Conservation (phyloP, 805 yeast species). For the Suhomyces tanzawaensis region DNA sequence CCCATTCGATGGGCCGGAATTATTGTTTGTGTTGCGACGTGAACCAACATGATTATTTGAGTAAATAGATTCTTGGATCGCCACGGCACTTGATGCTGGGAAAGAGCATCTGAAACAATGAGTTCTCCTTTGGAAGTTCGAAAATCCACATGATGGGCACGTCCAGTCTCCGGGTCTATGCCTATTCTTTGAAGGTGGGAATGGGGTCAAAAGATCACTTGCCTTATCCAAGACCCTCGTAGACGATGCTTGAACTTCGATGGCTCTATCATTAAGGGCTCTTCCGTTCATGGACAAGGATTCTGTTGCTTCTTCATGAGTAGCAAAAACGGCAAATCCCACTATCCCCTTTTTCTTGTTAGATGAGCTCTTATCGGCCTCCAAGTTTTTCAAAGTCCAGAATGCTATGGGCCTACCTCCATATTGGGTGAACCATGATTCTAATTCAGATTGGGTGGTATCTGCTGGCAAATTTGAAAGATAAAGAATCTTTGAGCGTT, state of each 20-base stretch:
- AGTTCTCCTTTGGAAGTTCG: constrained; percentile 89
- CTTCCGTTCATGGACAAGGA: constrained; percentile 79
- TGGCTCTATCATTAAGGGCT: constrained; percentile 62
- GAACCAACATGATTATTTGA: constrained; percentile 15
- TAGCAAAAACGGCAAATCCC: constrained; percentile 82
- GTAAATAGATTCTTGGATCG: constrained; percentile 63
- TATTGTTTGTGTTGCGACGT: constrained; percentile 6
- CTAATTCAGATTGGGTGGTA: constrained; percentile 87
- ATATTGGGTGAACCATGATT: constrained; percentile 85
- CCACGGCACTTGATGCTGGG: constrained; percentile 73
- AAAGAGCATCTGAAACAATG: constrained; percentile 92
- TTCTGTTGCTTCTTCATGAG: constrained; percentile 84
- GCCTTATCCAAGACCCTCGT: constrained; percentile 76
- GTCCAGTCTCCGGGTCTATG: constrained; percentile 98
- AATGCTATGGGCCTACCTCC: constrained; percentile 86
- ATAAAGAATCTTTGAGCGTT: constrained; percentile 74
- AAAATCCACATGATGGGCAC: constrained; percentile 95
- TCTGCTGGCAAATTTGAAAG: constrained; percentile 80
- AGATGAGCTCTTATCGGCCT: constrained; percentile 4
- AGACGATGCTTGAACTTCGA: constrained; percentile 88
- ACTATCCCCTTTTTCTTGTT: constrained; percentile 47
- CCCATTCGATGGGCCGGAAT: constrained; percentile 5
- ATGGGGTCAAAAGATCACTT: constrained; percentile 75
- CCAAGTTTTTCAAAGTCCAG: constrained; percentile 75
- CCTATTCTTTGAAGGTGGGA: constrained; percentile 80